These are phyloP conservation scores for Pythium phragmiticola DNA, from an alignment of 352 stramenopile genomes.

Conservation along the genomic window DNA sequence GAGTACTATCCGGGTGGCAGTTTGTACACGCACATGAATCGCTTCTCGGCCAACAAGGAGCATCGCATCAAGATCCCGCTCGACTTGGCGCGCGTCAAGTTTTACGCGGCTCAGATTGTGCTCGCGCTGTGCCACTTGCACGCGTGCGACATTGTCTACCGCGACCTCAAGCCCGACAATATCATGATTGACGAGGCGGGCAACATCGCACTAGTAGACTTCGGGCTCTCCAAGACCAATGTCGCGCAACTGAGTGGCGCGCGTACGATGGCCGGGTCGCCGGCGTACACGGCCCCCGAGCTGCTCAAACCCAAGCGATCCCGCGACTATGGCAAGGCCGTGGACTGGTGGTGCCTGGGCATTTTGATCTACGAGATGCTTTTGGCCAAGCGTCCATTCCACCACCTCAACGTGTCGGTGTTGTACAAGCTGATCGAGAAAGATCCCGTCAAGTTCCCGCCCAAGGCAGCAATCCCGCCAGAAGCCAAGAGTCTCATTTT, in stretches of 20 bases:
- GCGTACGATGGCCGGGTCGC: slow-evolving; percentile 83
- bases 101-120: slow-evolving; percentile 93
- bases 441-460: slow-evolving; percentile 84
- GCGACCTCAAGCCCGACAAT: slow-evolving; percentile 96
- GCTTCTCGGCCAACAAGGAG: slow-evolving; percentile 90
- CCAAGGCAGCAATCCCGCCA: slow-evolving; percentile 60
- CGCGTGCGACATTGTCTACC: slow-evolving; percentile 94
- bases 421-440: slow-evolving; percentile 92
- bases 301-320: slow-evolving; percentile 82
- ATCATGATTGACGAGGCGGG: slow-evolving; percentile 93
- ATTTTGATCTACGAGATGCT: slow-evolving; percentile 93
- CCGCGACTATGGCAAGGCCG: slow-evolving; percentile 84
- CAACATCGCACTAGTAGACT: slow-evolving; percentile 94
- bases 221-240: slow-evolving; percentile 93
- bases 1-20: slow-evolving; percentile 84
- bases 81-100: slow-evolving; percentile 74
- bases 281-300: slow-evolving; percentile 80
- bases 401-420: slow-evolving; percentile 88
- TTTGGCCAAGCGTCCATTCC: slow-evolving; percentile 89
- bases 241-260: slow-evolving; percentile 81
- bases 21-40: slow-evolving; percentile 91
- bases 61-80: slow-evolving; percentile 85
- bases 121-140: slow-evolving; percentile 91
- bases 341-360: slow-evolving; percentile 88
- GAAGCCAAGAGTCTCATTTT: slow-evolving; percentile 77